Evolutionary conservation across 768 basidiomycete species (phyloP), one percentile per base, ranked within the genome.

Genomic region (Suillus lakei): DNA sequence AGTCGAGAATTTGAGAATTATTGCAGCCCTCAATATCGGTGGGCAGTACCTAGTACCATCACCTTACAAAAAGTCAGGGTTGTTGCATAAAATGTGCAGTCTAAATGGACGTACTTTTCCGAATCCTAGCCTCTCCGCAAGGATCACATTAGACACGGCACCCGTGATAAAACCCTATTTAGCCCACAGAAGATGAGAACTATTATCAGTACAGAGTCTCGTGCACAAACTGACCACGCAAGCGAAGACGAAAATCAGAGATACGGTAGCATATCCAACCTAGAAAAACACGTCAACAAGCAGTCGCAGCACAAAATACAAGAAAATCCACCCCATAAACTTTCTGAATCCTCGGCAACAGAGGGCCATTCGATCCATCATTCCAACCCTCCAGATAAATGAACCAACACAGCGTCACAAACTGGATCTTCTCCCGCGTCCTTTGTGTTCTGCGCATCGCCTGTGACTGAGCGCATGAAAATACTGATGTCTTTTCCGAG

Each of bases 111-210:
- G 12, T 65, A 80, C 81, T 71, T 77, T 82, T 2, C 82, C 82
- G 64, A 84, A 82, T 13, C 83, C 83, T 21, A 82, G 61, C 51
- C 68, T 78, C 61, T 83, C 79, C 0, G 78, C 80, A 18, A 87
- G 66, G 51, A 72, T 74, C n/a, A 88, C 78, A 61, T 87, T 88
- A 46, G 77, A 74, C 2, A 80, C 64, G 7, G 84, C 84, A 4
- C 80, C 85, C 16, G 69, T 63, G 8, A 87, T 63, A 64, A 83
- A 85, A 0, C 86, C 81, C 80, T 82, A 18, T 38, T 39, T 28
- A 26, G 26, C 18, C 26, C 18, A 36, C 54, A 58, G 9, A 39
- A 2, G 16, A 38, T 56, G 0, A 59, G 26, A 39, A 30, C 28
- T 5, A 41, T 10, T 21, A 41, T 39, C 39, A 6, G 58, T 13